Conservation (phyloP, 768 basidiomycete genomes). For the Cubamyces sp. region DNA sequence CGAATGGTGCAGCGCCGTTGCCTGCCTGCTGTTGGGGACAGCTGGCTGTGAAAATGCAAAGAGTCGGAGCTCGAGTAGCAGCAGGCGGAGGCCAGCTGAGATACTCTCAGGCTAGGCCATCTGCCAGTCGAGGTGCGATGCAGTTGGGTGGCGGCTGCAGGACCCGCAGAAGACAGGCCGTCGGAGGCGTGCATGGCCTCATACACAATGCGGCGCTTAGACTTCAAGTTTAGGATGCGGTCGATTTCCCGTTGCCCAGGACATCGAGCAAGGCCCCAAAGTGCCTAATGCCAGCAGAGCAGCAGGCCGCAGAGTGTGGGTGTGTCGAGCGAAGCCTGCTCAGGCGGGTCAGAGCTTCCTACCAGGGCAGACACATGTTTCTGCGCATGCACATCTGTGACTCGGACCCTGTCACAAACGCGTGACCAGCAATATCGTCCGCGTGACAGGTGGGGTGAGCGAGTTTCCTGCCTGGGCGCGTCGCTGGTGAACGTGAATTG, state of each 20-base stretch:
- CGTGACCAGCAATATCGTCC: not conserved
- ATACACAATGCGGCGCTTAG: no score
- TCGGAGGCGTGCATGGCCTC: no score
- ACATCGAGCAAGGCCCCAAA: no score
- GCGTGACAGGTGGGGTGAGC: not conserved
- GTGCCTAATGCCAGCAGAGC: no score
- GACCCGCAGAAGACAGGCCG: no score
- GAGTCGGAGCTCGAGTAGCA: not conserved
- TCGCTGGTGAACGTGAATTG: not conserved
- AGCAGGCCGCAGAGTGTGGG: no score
- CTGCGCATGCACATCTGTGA: not conserved
- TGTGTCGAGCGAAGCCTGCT: not conserved
- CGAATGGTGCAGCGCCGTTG: conserved; percentile 6
- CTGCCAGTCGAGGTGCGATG: no score
- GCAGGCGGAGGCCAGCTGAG: not conserved
- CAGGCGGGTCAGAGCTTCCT: not conserved
- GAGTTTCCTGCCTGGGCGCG: not conserved
- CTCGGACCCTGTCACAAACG: not conserved
- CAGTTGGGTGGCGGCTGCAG: no score
- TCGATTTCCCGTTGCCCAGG: no score
- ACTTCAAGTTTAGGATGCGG: no score
- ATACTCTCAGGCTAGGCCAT: no score
- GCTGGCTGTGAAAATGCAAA: not conserved
- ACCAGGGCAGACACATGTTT: not conserved
- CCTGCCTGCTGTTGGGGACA: not conserved